A percentile compares a stretch with the other conserved stretches of the same genome.
Evolutionary conservation across 139 green algal species (phyloP).

Genomic region (Nannochloris sp.): DNA sequence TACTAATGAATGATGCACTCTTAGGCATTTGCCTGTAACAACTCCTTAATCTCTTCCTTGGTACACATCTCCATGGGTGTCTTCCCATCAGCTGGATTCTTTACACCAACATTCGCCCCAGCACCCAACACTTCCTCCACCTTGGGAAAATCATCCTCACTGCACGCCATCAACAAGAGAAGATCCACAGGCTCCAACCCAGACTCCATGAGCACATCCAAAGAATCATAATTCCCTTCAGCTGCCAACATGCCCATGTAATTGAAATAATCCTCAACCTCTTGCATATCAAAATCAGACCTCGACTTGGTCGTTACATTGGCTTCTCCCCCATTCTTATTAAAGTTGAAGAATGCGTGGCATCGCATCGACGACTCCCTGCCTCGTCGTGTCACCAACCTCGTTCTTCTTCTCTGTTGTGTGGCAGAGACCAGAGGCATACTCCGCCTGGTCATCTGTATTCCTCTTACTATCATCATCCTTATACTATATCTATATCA

Average conservation of each 20-base stretch:
- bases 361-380: neutral
- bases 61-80: slow-evolving; percentile 53
- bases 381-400: neutral
- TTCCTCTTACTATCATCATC: too few relatives aligned
- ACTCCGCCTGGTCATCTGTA: too few relatives aligned
- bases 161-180: slow-evolving; percentile 79
- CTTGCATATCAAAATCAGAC: slow-evolving; percentile 59
- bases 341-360: slow-evolving; percentile 6
- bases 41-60: slow-evolving; percentile 44
- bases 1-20: too few relatives aligned
- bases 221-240: slow-evolving; percentile 69
- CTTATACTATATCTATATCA: too few relatives aligned
- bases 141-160: slow-evolving; percentile 85
- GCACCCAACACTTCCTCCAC: slow-evolving; percentile 79
- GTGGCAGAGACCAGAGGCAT: neutral
- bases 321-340: neutral
- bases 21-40: slow-evolving; percentile 11
- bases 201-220: slow-evolving; percentile 63
- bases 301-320: slow-evolving; percentile 8
- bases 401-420: too few relatives aligned
- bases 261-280: slow-evolving; percentile 96
- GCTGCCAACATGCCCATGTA: slow-evolving; percentile 92
- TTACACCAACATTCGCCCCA: slow-evolving; percentile 50
- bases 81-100: slow-evolving; percentile 57
- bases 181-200: slow-evolving; percentile 76